These are phyloP conservation scores for Zygotorulaspora florentina DNA, from an alignment of 805 yeast species.

Conservation along the genomic window DNA sequence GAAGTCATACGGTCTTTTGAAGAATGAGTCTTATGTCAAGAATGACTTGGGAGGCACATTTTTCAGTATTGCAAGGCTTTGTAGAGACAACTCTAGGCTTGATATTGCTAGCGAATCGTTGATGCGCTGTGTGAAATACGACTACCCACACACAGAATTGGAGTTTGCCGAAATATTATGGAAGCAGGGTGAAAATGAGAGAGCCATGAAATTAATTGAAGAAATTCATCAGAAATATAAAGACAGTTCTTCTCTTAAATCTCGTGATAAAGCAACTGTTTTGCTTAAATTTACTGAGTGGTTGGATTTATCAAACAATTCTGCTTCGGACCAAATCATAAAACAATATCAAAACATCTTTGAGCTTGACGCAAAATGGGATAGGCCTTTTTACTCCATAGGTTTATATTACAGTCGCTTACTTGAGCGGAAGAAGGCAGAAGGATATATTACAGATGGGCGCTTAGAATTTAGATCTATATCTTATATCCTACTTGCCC, in stretches of 20 bases:
- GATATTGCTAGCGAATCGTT: constrained; percentile 70
- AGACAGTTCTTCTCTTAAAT: constrained; percentile 12
- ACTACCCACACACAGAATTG: constrained; percentile 48
- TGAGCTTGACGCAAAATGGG: constrained; percentile 55
- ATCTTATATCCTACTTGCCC: constrained; percentile 29
- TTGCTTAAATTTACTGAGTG: constrained; percentile 80
- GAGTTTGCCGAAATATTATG: constrained; percentile 82
- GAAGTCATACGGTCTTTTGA: constrained; percentile 42
- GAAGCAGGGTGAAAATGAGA: constrained; percentile 83
- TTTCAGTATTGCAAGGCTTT: constrained; percentile 56
- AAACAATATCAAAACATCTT: constrained; percentile 62
- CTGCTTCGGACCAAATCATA: constrained; percentile 68
- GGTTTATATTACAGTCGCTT: constrained; percentile 78
- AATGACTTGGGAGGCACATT: constrained; percentile 47
- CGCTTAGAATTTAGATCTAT: constrained; percentile 30
- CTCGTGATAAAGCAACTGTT: constrained; percentile 38
- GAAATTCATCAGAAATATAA: constrained; percentile 28
- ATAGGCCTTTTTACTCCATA: constrained; percentile 71
- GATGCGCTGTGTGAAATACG: constrained; percentile 42
- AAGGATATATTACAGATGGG: constrained; percentile 33
- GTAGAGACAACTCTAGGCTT: constrained; percentile 62
- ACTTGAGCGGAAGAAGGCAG: constrained; percentile 57
- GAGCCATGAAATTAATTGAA: constrained; percentile 66
- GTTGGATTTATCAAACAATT: constrained; percentile 82
- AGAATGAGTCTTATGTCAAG: constrained; percentile 18